Conservation (phyloP, 1,284 basidiomycete species). For the Rhodotorula mucilaginosa region DNA sequence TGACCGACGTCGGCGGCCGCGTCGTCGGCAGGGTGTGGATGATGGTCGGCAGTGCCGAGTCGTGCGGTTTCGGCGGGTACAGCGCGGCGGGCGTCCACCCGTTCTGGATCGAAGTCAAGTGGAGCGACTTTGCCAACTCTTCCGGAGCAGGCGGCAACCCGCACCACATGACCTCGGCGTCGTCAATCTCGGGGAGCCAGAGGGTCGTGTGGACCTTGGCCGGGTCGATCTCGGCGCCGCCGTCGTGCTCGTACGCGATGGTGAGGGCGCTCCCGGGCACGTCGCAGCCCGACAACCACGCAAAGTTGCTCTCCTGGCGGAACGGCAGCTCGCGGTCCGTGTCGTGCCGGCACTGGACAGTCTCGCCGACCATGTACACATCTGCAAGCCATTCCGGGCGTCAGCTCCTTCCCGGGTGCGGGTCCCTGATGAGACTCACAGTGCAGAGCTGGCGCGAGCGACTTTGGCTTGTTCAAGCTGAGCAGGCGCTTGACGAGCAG, state of each 20-base stretch:
- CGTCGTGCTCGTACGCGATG: conserved; percentile 54
- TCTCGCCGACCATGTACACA: conserved; percentile 31
- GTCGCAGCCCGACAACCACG: conserved; percentile 72
- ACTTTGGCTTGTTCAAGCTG: conserved; percentile 23
- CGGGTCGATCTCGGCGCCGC: conserved; percentile 53
- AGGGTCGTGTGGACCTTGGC: conserved; percentile 50
- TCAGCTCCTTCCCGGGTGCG: no score
- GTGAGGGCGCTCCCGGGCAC: conserved; percentile 68
- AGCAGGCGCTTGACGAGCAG: conserved; percentile 31
- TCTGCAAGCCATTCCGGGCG: background rate
- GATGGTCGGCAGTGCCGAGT: conserved; percentile 45
- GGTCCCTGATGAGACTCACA: background rate
- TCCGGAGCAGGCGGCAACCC: conserved; percentile 61
- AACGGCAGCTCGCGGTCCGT: conserved; percentile 82
- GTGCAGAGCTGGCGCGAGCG: conserved; percentile 29
- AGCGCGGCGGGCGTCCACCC: conserved; percentile 77
- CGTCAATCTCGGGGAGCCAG: conserved; percentile 30
- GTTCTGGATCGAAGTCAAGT: conserved; percentile 51
- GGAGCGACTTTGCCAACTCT: conserved; percentile 41
- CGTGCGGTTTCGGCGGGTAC: conserved; percentile 71
- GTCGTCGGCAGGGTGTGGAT: conserved; percentile 44
- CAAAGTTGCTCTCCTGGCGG: conserved; percentile 78
- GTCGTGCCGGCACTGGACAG: conserved; percentile 23
- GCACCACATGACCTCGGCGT: conserved; percentile 36
- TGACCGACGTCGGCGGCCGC: conserved; percentile 56